phyloP scores from a whole-genome alignment of 495 filamentous ascomycete genomes.

The Xylaria palmicola region DNA sequence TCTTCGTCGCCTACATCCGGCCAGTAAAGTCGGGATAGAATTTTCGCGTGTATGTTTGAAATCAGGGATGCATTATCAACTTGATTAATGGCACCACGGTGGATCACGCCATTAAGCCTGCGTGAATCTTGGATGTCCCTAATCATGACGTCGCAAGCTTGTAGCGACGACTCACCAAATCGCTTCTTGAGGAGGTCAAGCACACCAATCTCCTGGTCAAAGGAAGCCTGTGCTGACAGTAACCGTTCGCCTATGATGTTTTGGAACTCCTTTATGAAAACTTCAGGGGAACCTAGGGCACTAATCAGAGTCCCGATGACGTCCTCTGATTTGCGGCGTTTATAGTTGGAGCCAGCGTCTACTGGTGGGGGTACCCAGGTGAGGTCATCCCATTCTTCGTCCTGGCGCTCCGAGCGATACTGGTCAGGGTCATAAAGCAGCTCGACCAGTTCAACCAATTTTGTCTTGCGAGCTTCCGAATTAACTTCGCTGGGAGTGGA shows the following conservation, averaged over 20 bases:
- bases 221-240: constrained; percentile 66
- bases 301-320: constrained; percentile 89
- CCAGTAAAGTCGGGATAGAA: constrained; percentile 94
- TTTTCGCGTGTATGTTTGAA: constrained; percentile 65
- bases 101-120: constrained; percentile 64
- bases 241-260: constrained; percentile 79
- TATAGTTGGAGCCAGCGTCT: constrained; percentile 90
- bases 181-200: constrained; percentile 85
- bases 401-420: constrained; percentile 42
- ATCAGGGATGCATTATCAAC: constrained; percentile 34
- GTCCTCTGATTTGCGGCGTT: constrained; percentile 81
- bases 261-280: constrained; percentile 92
- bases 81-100: constrained; percentile 37
- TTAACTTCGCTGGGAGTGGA: constrained; percentile 59
- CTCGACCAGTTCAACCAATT: constrained; percentile 70
- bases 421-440: constrained; percentile 66
- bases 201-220: constrained; percentile 71
- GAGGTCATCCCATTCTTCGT: constrained; percentile 80
- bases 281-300: constrained; percentile 79
- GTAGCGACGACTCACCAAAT: constrained; percentile 80
- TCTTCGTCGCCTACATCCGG: constrained; percentile 74
- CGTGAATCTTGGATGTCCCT: constrained; percentile 87
- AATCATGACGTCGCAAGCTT: constrained; percentile 96
- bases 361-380: constrained; percentile 89
- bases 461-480: constrained; percentile 37